Percentiles rank a stretch among this genome's conserved stretches.
Conservation (phyloP, 257 asterid species). For the Solanum sitiens region DNA sequence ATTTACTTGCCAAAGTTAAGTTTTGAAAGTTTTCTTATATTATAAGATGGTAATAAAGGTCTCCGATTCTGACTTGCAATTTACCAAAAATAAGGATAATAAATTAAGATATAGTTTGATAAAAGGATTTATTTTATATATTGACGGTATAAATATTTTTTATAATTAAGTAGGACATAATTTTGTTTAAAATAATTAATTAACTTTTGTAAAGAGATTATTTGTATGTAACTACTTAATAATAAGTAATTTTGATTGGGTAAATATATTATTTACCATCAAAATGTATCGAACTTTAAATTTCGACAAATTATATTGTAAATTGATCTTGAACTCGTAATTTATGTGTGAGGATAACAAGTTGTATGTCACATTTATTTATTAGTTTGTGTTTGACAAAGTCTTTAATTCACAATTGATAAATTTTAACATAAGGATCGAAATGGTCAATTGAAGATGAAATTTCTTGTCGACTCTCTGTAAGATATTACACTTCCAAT, state of each 20-base stretch:
- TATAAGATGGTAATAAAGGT: neutral
- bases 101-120: neutral
- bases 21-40: neutral
- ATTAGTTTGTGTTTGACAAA: accelerated
- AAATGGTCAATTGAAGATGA: neutral
- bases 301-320: too few species aligned
- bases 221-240: neutral
- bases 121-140: neutral
- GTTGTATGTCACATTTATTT: neutral
- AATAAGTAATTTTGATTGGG: neutral
- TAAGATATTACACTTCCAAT: neutral
- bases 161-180: neutral
- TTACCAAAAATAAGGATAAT: neutral
- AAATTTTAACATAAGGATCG: neutral
- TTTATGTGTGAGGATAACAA: neutral
- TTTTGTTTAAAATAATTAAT: neutral
- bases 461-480: neutral
- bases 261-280: neutral
- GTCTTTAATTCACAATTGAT: neutral
- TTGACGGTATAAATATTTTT: neutral
- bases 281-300: neutral
- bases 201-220: neutral
- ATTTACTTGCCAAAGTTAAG: neutral
- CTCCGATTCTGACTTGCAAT: neutral
- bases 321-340: too few species aligned